Conservation (phyloP, 2,329 filamentous ascomycete species). For the Thielaviopsis ethacetica region DNA sequence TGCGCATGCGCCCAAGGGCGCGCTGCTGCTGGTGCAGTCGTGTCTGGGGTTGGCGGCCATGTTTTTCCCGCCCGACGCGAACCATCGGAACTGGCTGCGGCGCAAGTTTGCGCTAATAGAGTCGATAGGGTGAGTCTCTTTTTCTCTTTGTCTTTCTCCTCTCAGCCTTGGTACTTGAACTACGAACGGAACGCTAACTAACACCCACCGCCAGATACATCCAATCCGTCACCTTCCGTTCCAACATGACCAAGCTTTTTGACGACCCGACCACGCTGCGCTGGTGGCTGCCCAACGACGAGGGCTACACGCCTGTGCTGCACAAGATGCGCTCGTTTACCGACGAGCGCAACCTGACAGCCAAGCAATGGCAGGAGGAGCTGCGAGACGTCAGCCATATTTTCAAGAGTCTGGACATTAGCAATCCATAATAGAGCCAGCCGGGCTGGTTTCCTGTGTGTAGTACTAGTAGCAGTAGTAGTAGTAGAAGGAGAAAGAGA, state of each 20-base stretch:
- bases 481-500: not conserved
- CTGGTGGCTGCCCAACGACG: constrained; percentile 83
- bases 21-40: constrained; percentile 56
- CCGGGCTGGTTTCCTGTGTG: too few species aligned
- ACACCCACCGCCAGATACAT: constrained; percentile 48
- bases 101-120: constrained; percentile 67
- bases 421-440: not conserved
- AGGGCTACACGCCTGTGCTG: constrained; percentile 57
- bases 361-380: constrained; percentile 43
- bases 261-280: constrained; percentile 50
- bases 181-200: not conserved
- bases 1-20: constrained; percentile 52
- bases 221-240: constrained; percentile 57
- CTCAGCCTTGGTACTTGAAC: not conserved
- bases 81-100: constrained; percentile 63
- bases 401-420: constrained; percentile 32
- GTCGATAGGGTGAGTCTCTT: constrained; percentile 49
- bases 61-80: constrained; percentile 61
- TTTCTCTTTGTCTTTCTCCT: too few species aligned
- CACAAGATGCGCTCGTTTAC: constrained; percentile 67
- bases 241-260: constrained; percentile 62
- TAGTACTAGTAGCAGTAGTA: not conserved
- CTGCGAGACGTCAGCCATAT: constrained; percentile 60
- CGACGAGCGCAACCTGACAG: constrained; percentile 52
- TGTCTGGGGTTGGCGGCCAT: constrained; percentile 59